Base-by-base conservation (phyloP, 106 monocot species). In the Dioscorea zingiberensis region DNA sequence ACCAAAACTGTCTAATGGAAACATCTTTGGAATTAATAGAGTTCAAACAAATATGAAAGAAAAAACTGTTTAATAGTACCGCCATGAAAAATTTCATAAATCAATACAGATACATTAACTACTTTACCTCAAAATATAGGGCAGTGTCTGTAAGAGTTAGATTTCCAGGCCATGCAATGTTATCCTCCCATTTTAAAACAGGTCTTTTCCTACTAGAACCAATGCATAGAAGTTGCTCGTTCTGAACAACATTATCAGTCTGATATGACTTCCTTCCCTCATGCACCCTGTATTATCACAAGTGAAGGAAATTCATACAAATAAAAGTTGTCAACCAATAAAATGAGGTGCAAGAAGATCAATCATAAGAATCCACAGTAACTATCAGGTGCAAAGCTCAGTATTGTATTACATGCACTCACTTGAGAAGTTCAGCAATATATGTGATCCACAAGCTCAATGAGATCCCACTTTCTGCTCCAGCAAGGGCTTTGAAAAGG, bases 171-270 rank as follows among this genome's bases (percentile, higher is more conserved):
- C 85, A 89, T 59, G 81, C 97, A 75, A 86, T 80, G 53, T 98
- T 88, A 59, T 81, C 54, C 62, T 92, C 92, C 97, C 97, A 98
- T 74, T 92, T 92, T 72, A 98, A 70, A 71, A 98, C 97, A 29
- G 97, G 97, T 22, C 79, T 44, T 64, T 92, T 88, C 71, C 76
- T 83, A 76, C 85, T 82, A 64, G 88, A 81, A 55, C 84, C 81
- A 67, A 92, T 71, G 70, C 97, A 98, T 13, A 98, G 48, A 77
- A 98, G 59, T 76, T 92, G 78, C 76, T 92, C 92, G 51, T 60
- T 69, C 18, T 79, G 73, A 47, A 76, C 23, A 76, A 67, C 13
- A 73, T 78, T 59, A 45, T 68, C 74, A 67, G 26, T 67, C 47
- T 82, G 54, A 44, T 86, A 78, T 38, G 92, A 82, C 64, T 82